phyloP scores from a whole-genome alignment of 805 yeast species.

The Yarrowia sp. region DNA sequence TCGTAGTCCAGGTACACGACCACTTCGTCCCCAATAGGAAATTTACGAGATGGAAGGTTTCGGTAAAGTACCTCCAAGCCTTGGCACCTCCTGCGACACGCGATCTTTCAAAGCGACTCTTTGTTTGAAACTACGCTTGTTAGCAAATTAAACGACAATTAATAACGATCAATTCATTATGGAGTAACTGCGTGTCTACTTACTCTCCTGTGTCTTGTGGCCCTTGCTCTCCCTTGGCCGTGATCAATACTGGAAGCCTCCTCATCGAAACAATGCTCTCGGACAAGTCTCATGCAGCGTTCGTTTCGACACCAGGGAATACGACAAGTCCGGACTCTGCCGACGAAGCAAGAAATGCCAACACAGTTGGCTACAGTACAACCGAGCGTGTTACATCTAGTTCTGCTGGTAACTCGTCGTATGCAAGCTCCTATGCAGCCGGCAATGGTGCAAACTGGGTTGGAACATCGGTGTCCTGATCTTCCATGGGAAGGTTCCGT shows the following conservation, averaged over 20 bases:
- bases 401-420: not conserved
- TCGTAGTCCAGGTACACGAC: no score
- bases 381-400: not conserved
- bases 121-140: no score
- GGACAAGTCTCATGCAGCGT: not conserved
- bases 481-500: not conserved
- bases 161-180: not conserved
- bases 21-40: no score
- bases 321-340: not conserved
- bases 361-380: not conserved
- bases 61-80: no score
- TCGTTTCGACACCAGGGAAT: slow-evolving; percentile 15
- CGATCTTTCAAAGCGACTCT: no score
- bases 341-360: not conserved
- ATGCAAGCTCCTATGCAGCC: not conserved
- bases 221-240: not conserved
- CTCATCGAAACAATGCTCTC: slow-evolving; percentile 4
- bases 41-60: no score
- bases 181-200: slow-evolving; percentile 8
- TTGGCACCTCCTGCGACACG: no score
- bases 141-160: no score
- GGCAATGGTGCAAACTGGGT: not conserved
- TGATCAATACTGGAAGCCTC: not conserved
- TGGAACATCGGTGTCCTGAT: not conserved
- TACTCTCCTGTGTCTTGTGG: not conserved